Evolutionary conservation across 768 basidiomycete genomes (phyloP).

Genomic region (Leccinum obscurum): DNA sequence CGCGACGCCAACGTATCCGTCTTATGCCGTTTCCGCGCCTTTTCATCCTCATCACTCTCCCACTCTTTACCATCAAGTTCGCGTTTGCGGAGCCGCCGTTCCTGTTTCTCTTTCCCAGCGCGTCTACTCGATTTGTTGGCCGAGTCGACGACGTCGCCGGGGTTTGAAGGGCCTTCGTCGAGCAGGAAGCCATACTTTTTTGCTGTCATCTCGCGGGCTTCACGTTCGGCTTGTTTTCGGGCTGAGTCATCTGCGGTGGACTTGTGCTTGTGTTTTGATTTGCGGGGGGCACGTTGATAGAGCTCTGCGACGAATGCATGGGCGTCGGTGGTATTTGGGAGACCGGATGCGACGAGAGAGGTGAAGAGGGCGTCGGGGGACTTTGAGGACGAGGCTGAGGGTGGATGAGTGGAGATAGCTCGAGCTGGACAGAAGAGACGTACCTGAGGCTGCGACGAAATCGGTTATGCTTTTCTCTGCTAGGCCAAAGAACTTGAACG

Average conservation of each 20-base stretch:
- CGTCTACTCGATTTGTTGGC: slow-evolving; percentile 28
- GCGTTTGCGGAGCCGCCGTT: slow-evolving; percentile 72
- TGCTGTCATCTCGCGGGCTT: slow-evolving; percentile 63
- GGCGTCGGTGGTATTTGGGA: slow-evolving; percentile 78
- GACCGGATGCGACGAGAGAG: slow-evolving; percentile 72
- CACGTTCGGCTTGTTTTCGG: slow-evolving; percentile 72
- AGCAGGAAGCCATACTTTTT: slow-evolving; percentile 80
- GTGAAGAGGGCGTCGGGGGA: slow-evolving; percentile 74
- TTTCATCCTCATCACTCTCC: slow-evolving; percentile 90
- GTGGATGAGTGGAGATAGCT: neutral
- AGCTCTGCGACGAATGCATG: slow-evolving; percentile 81
- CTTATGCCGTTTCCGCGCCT: slow-evolving; percentile 62
- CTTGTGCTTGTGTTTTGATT: slow-evolving; percentile 66
- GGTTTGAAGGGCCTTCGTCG: slow-evolving; percentile 73
- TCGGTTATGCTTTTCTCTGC: slow-evolving; percentile 83
- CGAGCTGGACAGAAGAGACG: slow-evolving; percentile 15
- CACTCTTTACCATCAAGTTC: slow-evolving; percentile 82
- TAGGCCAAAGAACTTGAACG: slow-evolving; percentile 71
- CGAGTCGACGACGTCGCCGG: slow-evolving; percentile 42
- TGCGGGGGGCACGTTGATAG: slow-evolving; percentile 74
- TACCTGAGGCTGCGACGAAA: slow-evolving; percentile 86
- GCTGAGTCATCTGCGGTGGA: slow-evolving; percentile 40
- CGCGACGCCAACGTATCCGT: slow-evolving; percentile 40
- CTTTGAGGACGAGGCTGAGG: slow-evolving; percentile 74
- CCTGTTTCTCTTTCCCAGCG: slow-evolving; percentile 51